Evolutionary conservation across 768 basidiomycete genomes (phyloP).

Genomic region (Leccinum olivaceopallidum): DNA sequence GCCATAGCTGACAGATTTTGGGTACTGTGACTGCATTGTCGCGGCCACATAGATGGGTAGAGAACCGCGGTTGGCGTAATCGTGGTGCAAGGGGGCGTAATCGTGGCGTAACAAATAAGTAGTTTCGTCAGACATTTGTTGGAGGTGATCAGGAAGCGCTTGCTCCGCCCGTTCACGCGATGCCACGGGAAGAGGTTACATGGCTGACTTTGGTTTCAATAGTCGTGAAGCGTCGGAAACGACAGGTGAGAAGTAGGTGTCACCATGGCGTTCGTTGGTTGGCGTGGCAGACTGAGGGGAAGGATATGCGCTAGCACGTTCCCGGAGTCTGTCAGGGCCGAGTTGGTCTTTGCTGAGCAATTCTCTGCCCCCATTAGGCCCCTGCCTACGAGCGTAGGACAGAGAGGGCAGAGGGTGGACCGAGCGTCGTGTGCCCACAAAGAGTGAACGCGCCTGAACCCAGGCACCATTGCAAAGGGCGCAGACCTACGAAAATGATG

Average conservation of each 20-base stretch:
- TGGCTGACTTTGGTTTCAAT: not conserved
- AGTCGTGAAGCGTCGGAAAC: not conserved
- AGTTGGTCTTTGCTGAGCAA: not conserved
- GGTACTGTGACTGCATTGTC: conserved; percentile 11
- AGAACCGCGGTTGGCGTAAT: conserved; percentile 3
- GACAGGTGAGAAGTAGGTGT: conserved; percentile 7
- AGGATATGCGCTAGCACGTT: conserved; percentile 1
- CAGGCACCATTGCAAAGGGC: too few species aligned
- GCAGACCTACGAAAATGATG: too few species aligned
- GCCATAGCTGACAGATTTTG: not conserved
- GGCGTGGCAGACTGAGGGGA: conserved; percentile 23
- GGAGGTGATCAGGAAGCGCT: conserved; percentile 1
- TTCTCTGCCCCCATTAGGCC: conserved; percentile 3
- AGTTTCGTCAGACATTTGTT: conserved; percentile 17
- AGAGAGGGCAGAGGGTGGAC: conserved; percentile 36
- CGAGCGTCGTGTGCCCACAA: conserved; percentile 24
- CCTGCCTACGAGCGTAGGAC: conserved; percentile 31
- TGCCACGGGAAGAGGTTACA: not conserved
- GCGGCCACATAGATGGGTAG: not conserved
- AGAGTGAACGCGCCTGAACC: conserved; percentile 21
- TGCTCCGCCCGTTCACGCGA: not conserved
- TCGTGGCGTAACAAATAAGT: conserved; percentile 16
- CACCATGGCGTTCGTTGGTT: conserved; percentile 16
- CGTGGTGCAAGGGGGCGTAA: conserved; percentile 10
- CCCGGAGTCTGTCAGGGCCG: not conserved